These are phyloP conservation scores for Daldinia childiae DNA, from an alignment of 495 filamentous ascomycete species.

Conservation along the genomic window DNA sequence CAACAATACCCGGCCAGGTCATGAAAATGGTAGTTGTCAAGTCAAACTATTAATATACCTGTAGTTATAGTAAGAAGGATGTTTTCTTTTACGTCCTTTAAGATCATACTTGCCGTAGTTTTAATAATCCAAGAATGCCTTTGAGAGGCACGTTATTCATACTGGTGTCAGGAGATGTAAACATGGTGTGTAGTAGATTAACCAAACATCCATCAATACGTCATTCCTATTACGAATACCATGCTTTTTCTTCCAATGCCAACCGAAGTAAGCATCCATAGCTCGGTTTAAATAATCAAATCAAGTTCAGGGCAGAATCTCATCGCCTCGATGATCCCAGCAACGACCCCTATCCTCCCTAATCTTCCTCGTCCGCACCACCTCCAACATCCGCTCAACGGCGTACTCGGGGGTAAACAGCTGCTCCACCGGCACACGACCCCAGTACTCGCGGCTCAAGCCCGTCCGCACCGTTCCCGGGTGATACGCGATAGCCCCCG, in stretches of 20 bases:
- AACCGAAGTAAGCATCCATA: no score
- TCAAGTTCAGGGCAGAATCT: conserved; percentile 65
- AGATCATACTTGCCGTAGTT: neutral
- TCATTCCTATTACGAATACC: no score
- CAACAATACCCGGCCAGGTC: conserved; percentile 30
- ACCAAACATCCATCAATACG: neutral
- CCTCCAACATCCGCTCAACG: conserved; percentile 65
- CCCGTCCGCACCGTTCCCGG: conserved; percentile 84
- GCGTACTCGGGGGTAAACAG: conserved; percentile 70
- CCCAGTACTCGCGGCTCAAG: conserved; percentile 78
- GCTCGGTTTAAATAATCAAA: neutral
- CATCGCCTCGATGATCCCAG: conserved; percentile 82
- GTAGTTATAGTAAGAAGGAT: conserved; percentile 28
- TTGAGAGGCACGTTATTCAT: neutral
- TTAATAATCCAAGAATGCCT: conserved; percentile 16
- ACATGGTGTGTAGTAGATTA: neutral
- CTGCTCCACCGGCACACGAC: conserved; percentile 63
- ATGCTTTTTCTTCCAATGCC: no score
- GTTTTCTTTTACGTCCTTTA: neutral
- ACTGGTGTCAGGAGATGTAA: neutral
- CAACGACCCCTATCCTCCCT: conserved; percentile 67
- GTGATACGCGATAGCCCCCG: conserved; percentile 72
- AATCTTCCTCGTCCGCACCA: conserved; percentile 57
- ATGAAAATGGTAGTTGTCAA: conserved; percentile 18
- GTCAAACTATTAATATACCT: conserved; percentile 26